phyloP scores from a whole-genome alignment of 345 rosid species.

The Excoecaria agallocha region DNA sequence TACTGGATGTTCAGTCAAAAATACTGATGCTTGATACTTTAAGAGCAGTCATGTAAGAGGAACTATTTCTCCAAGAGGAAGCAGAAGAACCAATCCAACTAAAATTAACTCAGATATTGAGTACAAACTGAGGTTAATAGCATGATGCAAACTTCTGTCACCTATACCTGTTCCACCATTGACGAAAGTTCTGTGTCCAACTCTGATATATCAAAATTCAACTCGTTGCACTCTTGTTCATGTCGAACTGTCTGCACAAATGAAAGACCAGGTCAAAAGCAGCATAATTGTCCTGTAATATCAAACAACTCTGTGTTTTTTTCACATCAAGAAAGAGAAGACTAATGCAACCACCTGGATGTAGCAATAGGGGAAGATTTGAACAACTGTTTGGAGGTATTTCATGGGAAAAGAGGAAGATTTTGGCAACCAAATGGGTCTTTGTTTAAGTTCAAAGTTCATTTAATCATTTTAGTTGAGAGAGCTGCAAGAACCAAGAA shows the following conservation, averaged over 20 bases:
- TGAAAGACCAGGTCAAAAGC: neutral
- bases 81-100: neutral
- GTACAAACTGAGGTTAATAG: neutral
- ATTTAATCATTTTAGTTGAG: too few relatives aligned
- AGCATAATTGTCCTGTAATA: neutral
- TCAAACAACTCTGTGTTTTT: neutral
- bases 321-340: neutral
- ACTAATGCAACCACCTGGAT: neutral
- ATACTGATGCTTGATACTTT: too few relatives aligned
- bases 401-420: neutral
- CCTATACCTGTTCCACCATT: conserved; percentile 41
- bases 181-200: conserved; percentile 33
- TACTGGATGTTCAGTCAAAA: neutral
- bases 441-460: neutral
- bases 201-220: conserved; percentile 53
- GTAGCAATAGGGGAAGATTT: neutral
- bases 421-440: neutral
- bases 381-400: neutral
- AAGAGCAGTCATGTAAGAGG: neutral
- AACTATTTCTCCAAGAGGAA: neutral
- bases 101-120: neutral
- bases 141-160: neutral
- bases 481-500: too few relatives aligned
- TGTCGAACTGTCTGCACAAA: conserved; percentile 42
- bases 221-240: conserved; percentile 42